These are phyloP conservation scores for Quercus gilva DNA, from an alignment of 306 rosid species.

Conservation along the genomic window DNA sequence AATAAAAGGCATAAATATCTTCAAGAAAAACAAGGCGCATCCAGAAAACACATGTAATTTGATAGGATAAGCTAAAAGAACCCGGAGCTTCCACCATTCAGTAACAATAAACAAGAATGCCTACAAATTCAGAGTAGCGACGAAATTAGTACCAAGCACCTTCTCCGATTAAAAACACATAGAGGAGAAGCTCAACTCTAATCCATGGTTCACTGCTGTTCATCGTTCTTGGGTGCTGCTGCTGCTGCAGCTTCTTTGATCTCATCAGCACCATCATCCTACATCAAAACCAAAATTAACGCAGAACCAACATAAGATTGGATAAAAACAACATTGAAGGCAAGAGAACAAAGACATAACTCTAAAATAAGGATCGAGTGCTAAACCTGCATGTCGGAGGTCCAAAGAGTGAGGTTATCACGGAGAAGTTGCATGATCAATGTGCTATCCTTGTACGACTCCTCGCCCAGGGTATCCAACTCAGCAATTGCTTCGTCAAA, in stretches of 20 bases:
- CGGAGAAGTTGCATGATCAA: slow-evolving; percentile 99
- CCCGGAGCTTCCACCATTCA: slow-evolving; percentile 51
- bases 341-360: background rate
- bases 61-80: slow-evolving; percentile 63
- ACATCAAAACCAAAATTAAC: slow-evolving; percentile 4
- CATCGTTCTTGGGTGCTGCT: slow-evolving; percentile 69
- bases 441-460: slow-evolving; percentile 98
- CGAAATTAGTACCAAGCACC: slow-evolving; percentile 50
- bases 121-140: slow-evolving; percentile 50
- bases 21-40: slow-evolving; percentile 48
- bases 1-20: slow-evolving; percentile 42
- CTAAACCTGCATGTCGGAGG: slow-evolving; percentile 97
- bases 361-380: background rate
- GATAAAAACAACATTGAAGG: background rate
- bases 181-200: slow-evolving; percentile 70
- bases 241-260: slow-evolving; percentile 57
- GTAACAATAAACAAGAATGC: slow-evolving; percentile 61
- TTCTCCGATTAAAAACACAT: slow-evolving; percentile 77
- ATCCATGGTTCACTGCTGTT: slow-evolving; percentile 56
- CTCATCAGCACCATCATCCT: slow-evolving; percentile 98
- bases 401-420: slow-evolving; percentile 98
- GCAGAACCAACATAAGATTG: background rate
- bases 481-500: slow-evolving; percentile 99
- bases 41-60: slow-evolving; percentile 53
- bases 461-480: slow-evolving; percentile 97